A percentile compares a stretch with the other conserved stretches of the same genome.
phyloP scores from a whole-genome alignment of 352 stramenopile species.

The Phytopythium boreale region DNA sequence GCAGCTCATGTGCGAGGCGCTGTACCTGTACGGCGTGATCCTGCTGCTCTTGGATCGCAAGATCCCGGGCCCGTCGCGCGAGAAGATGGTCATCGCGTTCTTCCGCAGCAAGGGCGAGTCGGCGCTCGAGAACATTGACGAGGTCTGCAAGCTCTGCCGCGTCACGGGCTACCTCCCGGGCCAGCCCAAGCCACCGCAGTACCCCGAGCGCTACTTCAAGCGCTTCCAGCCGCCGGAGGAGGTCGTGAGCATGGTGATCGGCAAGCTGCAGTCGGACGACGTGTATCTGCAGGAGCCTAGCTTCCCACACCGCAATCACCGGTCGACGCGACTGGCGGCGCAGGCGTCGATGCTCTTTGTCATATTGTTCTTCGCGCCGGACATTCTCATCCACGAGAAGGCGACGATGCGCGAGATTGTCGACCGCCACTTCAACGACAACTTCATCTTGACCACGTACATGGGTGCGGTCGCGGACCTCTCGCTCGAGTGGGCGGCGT shows the following conservation, averaged over 20 bases:
- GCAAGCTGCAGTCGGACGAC: slow-evolving; percentile 93
- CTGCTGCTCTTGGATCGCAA: slow-evolving; percentile 92
- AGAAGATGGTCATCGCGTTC: slow-evolving; percentile 92
- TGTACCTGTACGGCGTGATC: slow-evolving; percentile 95
- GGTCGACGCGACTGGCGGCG: slow-evolving; percentile 85
- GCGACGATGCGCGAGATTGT: slow-evolving; percentile 94
- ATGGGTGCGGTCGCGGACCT: slow-evolving; percentile 94
- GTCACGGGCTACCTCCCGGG: slow-evolving; percentile 87
- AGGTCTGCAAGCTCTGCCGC: slow-evolving; percentile 90
- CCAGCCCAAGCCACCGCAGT: slow-evolving; percentile 80
- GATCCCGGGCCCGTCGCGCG: slow-evolving; percentile 83
- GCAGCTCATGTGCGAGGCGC: slow-evolving; percentile 92
- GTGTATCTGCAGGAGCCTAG: slow-evolving; percentile 91
- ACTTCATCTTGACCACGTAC: slow-evolving; percentile 95
- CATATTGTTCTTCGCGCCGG: slow-evolving; percentile 92
- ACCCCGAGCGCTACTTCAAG: slow-evolving; percentile 89
- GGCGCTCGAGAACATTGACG: slow-evolving; percentile 87
- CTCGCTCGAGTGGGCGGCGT: slow-evolving; percentile 90
- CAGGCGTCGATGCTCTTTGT: slow-evolving; percentile 96
- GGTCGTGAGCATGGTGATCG: slow-evolving; percentile 92
- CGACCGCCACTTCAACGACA: slow-evolving; percentile 95
- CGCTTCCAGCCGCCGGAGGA: slow-evolving; percentile 83
- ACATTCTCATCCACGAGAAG: slow-evolving; percentile 91
- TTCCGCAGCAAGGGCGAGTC: slow-evolving; percentile 89
- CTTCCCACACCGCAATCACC: slow-evolving; percentile 92